These are phyloP conservation scores for Diplotaxis tenuifolia DNA, from an alignment of 345 rosid species.

Conservation along the genomic window DNA sequence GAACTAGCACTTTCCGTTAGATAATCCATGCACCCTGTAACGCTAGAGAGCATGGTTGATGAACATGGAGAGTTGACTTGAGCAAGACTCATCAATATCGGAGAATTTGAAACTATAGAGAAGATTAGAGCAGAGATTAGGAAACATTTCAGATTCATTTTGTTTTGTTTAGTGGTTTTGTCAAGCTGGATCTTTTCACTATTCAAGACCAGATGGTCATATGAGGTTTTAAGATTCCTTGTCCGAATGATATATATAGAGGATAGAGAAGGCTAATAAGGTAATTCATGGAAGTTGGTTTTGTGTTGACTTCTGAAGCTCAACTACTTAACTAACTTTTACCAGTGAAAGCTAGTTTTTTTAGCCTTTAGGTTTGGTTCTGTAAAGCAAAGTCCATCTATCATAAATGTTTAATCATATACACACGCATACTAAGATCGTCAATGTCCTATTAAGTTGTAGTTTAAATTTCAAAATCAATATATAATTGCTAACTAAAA, in stretches of 20 bases:
- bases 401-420: not conserved
- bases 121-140: slow-evolving; percentile 13
- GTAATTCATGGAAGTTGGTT: not conserved
- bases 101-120: slow-evolving; percentile 22
- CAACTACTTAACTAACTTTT: slow-evolving; percentile 37
- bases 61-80: slow-evolving; percentile 61
- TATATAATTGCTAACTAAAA: not conserved
- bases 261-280: not conserved
- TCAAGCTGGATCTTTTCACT: not conserved
- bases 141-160: not conserved
- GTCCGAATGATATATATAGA: not conserved
- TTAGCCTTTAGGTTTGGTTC: slow-evolving; percentile 17
- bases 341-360: slow-evolving; percentile 1
- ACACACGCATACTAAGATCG: not conserved
- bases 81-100: slow-evolving; percentile 26
- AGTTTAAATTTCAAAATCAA: not conserved
- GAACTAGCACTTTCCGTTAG: slow-evolving; percentile 58
- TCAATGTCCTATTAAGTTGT: not conserved
- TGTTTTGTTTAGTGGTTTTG: not conserved
- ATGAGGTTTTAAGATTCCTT: not conserved
- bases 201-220: slow-evolving; percentile 3
- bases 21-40: slow-evolving; percentile 68
- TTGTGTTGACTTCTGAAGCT: slow-evolving; percentile 20
- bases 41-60: slow-evolving; percentile 44
- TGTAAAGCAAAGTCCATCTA: not conserved